A percentile compares a stretch with the other conserved stretches of the same genome.
Evolutionary conservation across 192 early-diverging fungal species (phyloP).

Genomic region (Backusella psychrophila): DNA sequence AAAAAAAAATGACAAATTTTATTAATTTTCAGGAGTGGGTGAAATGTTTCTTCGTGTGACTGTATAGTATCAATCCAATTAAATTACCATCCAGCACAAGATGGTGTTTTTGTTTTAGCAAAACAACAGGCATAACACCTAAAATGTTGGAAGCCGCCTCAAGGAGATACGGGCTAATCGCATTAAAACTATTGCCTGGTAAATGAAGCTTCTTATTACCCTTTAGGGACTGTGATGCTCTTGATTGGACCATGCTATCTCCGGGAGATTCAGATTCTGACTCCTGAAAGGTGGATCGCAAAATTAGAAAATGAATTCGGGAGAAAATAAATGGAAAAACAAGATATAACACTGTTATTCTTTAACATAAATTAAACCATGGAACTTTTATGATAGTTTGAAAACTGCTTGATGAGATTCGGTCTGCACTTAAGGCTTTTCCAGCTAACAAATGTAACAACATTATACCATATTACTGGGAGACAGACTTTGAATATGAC

Average conservation of each 20-base stretch:
- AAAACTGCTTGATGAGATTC: conserved; percentile 36
- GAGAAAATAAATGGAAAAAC: conserved; percentile 22
- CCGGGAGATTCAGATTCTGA: conserved; percentile 12
- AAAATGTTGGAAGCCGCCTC: conserved; percentile 43
- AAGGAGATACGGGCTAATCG: conserved; percentile 43
- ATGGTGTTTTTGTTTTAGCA: too few relatives aligned
- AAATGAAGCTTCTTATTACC: conserved; percentile 12
- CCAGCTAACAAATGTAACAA: conserved; percentile 24
- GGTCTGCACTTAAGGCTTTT: conserved; percentile 24
- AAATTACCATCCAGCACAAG: background rate
- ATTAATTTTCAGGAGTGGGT: too few relatives aligned
- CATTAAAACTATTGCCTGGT: conserved; percentile 29
- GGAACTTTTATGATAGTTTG: conserved; percentile 20
- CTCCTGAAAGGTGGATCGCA: conserved; percentile 22
- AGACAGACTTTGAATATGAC: background rate
- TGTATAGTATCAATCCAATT: background rate
- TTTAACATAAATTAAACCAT: conserved; percentile 44
- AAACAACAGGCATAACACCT: conserved; percentile 6
- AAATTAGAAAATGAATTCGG: conserved; percentile 24
- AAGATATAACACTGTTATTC: conserved; percentile 27
- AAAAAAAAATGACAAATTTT: too few relatives aligned
- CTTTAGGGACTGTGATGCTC: conserved; percentile 17
- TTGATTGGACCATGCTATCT: conserved; percentile 40
- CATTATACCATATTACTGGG: conserved; percentile 37
- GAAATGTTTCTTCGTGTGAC: too few relatives aligned